Conservation (phyloP, 805 yeast genomes). For the Ogataea nonfermentans region DNA sequence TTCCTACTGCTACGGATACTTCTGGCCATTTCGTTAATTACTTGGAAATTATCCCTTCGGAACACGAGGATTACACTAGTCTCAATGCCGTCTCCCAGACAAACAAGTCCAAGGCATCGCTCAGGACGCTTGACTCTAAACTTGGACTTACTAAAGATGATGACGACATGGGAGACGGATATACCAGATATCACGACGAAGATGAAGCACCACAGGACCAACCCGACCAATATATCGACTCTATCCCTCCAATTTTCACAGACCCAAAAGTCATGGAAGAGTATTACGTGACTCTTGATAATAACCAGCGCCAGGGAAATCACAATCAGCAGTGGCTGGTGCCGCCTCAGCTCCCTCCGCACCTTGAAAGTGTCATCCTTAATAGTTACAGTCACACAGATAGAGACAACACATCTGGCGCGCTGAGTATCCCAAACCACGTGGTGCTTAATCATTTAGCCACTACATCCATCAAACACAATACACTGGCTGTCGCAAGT, state of each 20-base stretch:
- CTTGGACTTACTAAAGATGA: constrained; percentile 64
- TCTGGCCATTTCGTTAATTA: constrained; percentile 95
- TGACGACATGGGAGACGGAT: constrained; percentile 83
- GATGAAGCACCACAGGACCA: constrained; percentile 35
- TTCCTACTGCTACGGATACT: constrained; percentile 97
- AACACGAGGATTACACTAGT: constrained; percentile 26
- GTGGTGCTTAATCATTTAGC: constrained; percentile 92
- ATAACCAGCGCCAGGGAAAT: constrained; percentile 50
- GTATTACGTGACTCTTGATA: constrained; percentile 73
- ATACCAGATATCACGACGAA: constrained; percentile 70
- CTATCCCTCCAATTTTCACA: constrained; percentile 79
- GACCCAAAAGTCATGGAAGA: constrained; percentile 88
- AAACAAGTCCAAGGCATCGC: constrained; percentile 28
- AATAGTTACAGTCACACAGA: constrained; percentile 66
- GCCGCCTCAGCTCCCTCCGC: constrained; percentile 97
- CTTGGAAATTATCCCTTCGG: constrained; percentile 57
- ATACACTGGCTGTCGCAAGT: constrained; percentile 89
- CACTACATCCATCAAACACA: constrained; percentile 92
- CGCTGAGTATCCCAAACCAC: constrained; percentile 90
- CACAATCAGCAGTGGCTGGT: constrained; percentile 62
- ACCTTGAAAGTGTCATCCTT: constrained; percentile 87
- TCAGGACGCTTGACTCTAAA: constrained; percentile 53
- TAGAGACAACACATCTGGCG: constrained; percentile 80
- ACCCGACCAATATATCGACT: constrained; percentile 52
- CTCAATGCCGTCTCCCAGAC: constrained; percentile 15